phyloP scores from a whole-genome alignment of 1,139 yeast genomes.

The Casaregolazyma suthepensis region DNA sequence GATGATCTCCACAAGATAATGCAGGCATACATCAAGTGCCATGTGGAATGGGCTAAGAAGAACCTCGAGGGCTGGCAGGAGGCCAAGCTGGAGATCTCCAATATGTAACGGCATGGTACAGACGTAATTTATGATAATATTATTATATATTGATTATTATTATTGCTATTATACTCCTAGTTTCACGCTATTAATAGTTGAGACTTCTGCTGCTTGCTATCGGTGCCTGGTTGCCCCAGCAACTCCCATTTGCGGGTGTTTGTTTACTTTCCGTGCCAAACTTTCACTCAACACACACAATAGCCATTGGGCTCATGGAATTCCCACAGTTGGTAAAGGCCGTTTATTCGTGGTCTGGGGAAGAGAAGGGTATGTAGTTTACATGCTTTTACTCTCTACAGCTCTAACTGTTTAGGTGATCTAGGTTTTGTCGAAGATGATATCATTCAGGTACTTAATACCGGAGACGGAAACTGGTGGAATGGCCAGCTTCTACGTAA shows the following conservation, averaged over 20 bases:
- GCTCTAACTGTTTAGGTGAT: slow-evolving; percentile 43
- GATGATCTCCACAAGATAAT: slow-evolving; percentile 45
- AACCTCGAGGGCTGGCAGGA: slow-evolving; percentile 72
- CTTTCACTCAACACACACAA: background rate
- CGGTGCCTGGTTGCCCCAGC: slow-evolving; percentile 3
- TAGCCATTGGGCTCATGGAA: slow-evolving; percentile 1
- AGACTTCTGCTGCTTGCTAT: background rate
- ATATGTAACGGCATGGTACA: slow-evolving; percentile 12
- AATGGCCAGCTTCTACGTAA: slow-evolving; percentile 76
- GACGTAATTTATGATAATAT: background rate
- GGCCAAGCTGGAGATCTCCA: slow-evolving; percentile 37
- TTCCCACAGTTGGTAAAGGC: slow-evolving; percentile 71
- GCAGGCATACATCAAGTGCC: slow-evolving; percentile 49
- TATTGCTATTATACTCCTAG: too few relatives aligned
- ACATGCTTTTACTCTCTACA: background rate
- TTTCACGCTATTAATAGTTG: background rate
- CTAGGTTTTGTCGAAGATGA: slow-evolving; percentile 93
- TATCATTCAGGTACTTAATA: slow-evolving; percentile 69
- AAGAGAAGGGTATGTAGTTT: slow-evolving; percentile 44
- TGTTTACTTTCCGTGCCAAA: slow-evolving; percentile 6
- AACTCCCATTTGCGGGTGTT: background rate
- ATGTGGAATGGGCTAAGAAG: slow-evolving; percentile 64
- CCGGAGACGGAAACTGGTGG: slow-evolving; percentile 92
- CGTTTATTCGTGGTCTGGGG: slow-evolving; percentile 85
- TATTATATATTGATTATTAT: background rate